Base-by-base conservation (phyloP, 306 rosid species). In the Cucurbita pepo region DNA sequence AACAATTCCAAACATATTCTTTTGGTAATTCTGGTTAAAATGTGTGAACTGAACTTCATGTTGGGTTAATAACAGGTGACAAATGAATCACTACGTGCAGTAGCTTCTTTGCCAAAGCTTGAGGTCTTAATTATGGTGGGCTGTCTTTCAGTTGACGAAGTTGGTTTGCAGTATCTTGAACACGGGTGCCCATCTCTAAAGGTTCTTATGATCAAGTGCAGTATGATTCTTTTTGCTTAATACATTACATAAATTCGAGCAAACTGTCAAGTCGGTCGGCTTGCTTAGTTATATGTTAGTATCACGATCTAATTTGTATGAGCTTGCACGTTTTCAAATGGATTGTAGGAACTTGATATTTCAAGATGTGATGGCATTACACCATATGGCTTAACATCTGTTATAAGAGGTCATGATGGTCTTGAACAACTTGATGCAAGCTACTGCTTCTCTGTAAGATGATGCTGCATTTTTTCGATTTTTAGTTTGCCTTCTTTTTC, bases 121-220 rank as follows among this genome's bases (percentile, higher is more conserved):
- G 92, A 88, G 80, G 57, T 75, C 80, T 81, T 88, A 21, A 52
- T 75, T 81, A 77, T 88, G 75, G 84, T 69, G 56, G 88, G 85
- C 66, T 85, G 90, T 71, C 74, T 82, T 79, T 83, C 76, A 55
- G 84, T 88, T 72, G 92, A 82, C 56, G 84, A 85, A 56, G 75
- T 15, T 50, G 92, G 92, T 59, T 81, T 88, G 58, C 77, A 75
- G 62, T 88, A 78, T 77, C 84, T 88, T 25, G 86, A 64, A 75
- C 69, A 83, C 53, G 86, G 90, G 43, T 85, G 92, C 56, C 89
- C 89, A 22, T 75, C 44, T 14, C 89, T 88, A 41, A 84, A 88
- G 89, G 89, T 88, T 55, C 52, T 67, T 41, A 45, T 45, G 72
- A 45, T 45, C 41, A 11, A 66, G 21, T 45, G 72, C 19, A 22